phyloP scores from a whole-genome alignment of 371 early-diverging fungal species.

The Syncephalis plumigaleata region DNA sequence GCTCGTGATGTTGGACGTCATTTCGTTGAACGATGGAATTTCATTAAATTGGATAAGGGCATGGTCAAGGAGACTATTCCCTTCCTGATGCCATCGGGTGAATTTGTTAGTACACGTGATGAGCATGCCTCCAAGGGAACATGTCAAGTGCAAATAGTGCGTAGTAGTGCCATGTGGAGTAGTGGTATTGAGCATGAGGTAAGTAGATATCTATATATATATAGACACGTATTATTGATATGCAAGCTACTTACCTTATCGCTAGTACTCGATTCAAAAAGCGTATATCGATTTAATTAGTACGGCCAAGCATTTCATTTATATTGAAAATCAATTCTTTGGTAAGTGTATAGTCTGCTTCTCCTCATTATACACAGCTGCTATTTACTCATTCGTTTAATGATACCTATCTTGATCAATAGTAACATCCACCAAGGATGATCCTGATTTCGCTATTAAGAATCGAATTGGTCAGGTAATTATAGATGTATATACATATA shows the following conservation, averaged over 20 bases:
- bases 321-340: conserved; percentile 96
- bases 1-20: conserved; percentile 75
- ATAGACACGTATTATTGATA: not conserved
- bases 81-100: conserved; percentile 66
- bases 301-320: conserved; percentile 66
- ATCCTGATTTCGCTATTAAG: conserved; percentile 3
- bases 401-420: no score
- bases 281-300: conserved; percentile 65
- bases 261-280: conserved; percentile 61
- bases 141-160: conserved; percentile 46
- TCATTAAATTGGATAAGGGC: conserved; percentile 50
- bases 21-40: conserved; percentile 89
- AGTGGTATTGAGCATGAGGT: conserved; percentile 29
- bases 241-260: no score
- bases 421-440: conserved; percentile 14
- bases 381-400: no score
- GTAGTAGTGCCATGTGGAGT: conserved; percentile 52
- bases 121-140: conserved; percentile 41
- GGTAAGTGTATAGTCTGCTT: conserved; percentile 33
- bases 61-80: conserved; percentile 37
- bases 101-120: conserved; percentile 49
- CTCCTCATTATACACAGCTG: no score
- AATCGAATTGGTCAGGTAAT: conserved; percentile 11
- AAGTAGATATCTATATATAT: conserved; percentile 8
- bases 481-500: not conserved